A percentile compares a stretch with the other conserved stretches of the same genome.
Evolutionary conservation across 202 grass and related monocot genomes (phyloP).

Genomic region (Bolboschoenoplectus hybrid): DNA sequence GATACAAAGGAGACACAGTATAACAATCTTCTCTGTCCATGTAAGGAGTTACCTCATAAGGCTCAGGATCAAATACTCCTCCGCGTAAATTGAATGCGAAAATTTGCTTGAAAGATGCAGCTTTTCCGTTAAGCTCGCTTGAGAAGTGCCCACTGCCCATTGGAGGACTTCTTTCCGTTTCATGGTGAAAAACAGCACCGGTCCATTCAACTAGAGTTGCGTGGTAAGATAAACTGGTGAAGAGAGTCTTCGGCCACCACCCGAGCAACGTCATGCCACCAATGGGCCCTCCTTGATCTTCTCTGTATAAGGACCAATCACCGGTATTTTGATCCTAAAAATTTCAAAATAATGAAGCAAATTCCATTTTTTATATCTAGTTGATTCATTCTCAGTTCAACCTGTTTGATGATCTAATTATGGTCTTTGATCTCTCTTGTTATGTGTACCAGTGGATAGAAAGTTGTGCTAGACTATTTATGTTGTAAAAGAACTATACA

Average conservation of each 20-base stretch:
- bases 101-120: constrained; percentile 3
- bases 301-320: constrained; percentile 33
- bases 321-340: constrained; percentile 8
- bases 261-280: constrained; percentile 33
- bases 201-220: constrained; percentile 24
- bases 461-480: neutral
- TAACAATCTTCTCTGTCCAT: constrained; percentile 4
- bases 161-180: neutral
- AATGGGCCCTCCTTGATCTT: constrained; percentile 26
- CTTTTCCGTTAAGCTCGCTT: neutral
- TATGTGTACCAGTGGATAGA: too few species aligned
- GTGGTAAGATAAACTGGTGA: neutral
- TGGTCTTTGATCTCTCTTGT: too few species aligned
- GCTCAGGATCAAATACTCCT: neutral
- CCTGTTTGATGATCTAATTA: too few species aligned
- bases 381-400: neutral
- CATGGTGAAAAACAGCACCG: neutral
- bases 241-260: constrained; percentile 21
- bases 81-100: neutral
- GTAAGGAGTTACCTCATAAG: neutral
- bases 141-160: constrained; percentile 31
- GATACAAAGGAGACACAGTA: neutral
- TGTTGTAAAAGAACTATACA: neutral
- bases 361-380: neutral
- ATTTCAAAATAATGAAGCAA: neutral